Base-by-base conservation (phyloP, 331 rosid species). In the Stylosanthes scabra region DNA sequence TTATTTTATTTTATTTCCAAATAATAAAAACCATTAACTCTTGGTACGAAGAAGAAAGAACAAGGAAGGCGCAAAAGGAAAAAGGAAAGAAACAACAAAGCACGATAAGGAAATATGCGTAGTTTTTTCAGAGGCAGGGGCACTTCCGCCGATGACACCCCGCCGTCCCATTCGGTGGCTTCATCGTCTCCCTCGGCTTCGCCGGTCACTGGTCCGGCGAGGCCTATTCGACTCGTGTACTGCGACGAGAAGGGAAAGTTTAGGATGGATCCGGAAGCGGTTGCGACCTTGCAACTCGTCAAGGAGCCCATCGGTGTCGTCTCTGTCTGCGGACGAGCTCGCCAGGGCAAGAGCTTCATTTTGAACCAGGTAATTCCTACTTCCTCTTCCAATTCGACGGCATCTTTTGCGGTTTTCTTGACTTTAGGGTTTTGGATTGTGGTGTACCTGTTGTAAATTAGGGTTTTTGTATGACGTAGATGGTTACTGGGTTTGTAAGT, bases 201-300 rank as follows among this genome's bases (percentile, higher is more conserved):
- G 8, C 66, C 86, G 63, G 91, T 79, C 45, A 88, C 97, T 34
- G 97, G 97, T 2, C 96, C 96, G 0, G 92, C 93, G 42, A 84
- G 96, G 87, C 96, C 99, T 8, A 84, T 94, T 11, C 90, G 97
- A 0, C 82, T 94, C 5, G 90, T 94, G 6, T 94, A 89, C 82
- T 87, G 88, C 78, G 99, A 94, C 40, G 97, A 89, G 63, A 89
- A 91, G 46, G 99, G 99, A 2, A 85, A 86, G 95, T 91, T 94
- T 72, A 87, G 83, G 50, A 94, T 91, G 96, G 97, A 94, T 89
- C 99, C 97, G 4, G 97, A 91, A 74, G 97, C 99, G 20, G 97
- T 94, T 13, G 97, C 99, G 7, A 70, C 90, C 16, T 84, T 94
- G 14, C 99, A 94, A 75, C 99, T 91, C 9, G 97, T 94, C 2